Base-by-base conservation (phyloP, 768 basidiomycete species). In the Gloeopeniophorella convolvens region DNA sequence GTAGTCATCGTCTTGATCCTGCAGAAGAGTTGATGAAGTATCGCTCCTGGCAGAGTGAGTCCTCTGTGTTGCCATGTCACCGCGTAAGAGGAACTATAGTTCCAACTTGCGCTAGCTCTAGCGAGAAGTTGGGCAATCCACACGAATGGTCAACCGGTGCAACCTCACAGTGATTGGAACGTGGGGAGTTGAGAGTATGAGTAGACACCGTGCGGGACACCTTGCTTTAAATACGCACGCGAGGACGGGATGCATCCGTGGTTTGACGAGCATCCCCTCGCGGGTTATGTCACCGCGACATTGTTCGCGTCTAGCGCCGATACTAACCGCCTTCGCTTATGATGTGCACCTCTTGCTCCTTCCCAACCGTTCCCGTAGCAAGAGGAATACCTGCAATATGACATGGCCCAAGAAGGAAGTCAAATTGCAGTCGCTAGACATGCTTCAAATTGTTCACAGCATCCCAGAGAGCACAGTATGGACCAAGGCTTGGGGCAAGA, bases 1-100 rank as follows among this genome's bases (percentile, higher is more conserved):
- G 34, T 55, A 55, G 50, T 55, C 54, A 39, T 55, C 54, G 23
- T 55, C 54, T 11, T 18, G 43, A 12, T 32, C 41, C 16, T 46
- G 50, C 18, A 54, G 33, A 21, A 37, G 40, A 21, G 45, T 26
- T 2, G 50, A 31, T 13, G 30, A 45, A 4, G n/a, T 13, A 12
- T 23, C 36, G 3, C 23, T 33, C 35, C 20, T 45, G 24, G 50
- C 32, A 16, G 24, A 24, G 20, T n/a, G 13, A 28, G 11, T 28
- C 23, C 40, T 24, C 23, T 24, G n/a, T 20, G 26, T 15, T 13
- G 37, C 34, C 43, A 51, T 51, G 44, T 15, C 36, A 20, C 10
- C 10, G 44, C 43, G 18, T 21, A 16, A 32, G 28, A 39, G 31
- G 41, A 20, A 45, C 21, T 44, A 23, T n/a, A n/a, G n/a, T n/a